Percentiles rank a stretch among this genome's conserved stretches.
phyloP scores from a whole-genome alignment of 805 yeast genomes.

The Nakazawaea pomicola region DNA sequence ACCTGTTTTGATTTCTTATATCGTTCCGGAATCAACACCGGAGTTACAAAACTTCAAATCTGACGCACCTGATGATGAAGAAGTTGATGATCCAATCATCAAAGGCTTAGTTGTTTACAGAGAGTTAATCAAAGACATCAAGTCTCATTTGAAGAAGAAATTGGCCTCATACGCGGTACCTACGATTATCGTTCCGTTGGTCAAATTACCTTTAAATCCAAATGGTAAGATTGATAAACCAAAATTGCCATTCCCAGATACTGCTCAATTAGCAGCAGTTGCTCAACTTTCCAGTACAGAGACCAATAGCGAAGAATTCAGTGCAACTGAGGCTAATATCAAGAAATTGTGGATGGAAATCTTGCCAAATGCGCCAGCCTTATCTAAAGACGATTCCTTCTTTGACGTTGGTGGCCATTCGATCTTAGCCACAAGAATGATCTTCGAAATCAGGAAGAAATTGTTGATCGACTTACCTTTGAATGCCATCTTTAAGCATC shows the following conservation, averaged over 20 bases:
- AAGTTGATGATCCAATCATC: slow-evolving; percentile 61
- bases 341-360: slow-evolving; percentile 83
- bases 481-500: slow-evolving; percentile 84
- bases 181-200: slow-evolving; percentile 81
- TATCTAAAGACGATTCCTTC: slow-evolving; percentile 80
- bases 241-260: slow-evolving; percentile 89
- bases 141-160: slow-evolving; percentile 78
- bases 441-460: slow-evolving; percentile 79
- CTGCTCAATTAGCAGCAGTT: slow-evolving; percentile 77
- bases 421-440: slow-evolving; percentile 94
- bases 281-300: slow-evolving; percentile 44
- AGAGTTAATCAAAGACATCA: slow-evolving; percentile 73
- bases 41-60: slow-evolving; percentile 46
- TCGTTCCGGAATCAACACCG: slow-evolving; percentile 65
- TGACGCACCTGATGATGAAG: slow-evolving; percentile 36
- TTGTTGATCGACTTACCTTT: slow-evolving; percentile 80
- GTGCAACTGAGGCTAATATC: slow-evolving; percentile 60
- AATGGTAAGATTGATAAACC: slow-evolving; percentile 99
- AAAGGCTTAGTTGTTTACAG: slow-evolving; percentile 73
- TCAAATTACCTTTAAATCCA: slow-evolving; percentile 87
- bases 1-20: slow-evolving; percentile 83
- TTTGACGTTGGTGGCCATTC: slow-evolving; percentile 98
- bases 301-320: slow-evolving; percentile 48
- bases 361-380: slow-evolving; percentile 80
- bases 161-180: slow-evolving; percentile 94